Evolutionary conservation across 116 monocot genomes (phyloP), one percentile per base, ranked within the genome.

Genomic region (Dioscorea cayenensis): DNA sequence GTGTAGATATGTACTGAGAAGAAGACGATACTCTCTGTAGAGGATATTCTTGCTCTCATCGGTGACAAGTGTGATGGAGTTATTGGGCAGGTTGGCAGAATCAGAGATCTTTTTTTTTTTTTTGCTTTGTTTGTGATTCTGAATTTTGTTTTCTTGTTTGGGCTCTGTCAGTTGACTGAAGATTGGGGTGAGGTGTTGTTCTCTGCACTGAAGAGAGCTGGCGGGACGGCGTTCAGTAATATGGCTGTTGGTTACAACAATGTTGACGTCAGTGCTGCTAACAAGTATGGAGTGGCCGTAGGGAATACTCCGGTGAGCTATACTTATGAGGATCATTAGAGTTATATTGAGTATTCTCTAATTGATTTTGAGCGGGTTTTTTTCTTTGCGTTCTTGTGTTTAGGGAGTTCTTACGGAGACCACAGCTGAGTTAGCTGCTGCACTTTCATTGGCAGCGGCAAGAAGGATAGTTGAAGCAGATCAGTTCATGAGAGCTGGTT

Each of bases 231-330:
- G 28, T 96, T 92, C 79, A 96, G 96, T 72, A 96, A 96, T 83
- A 96, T 96, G 96, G 96, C 96, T 1, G 96, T 96, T 20, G 96
- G 96, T 3, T 92, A 92, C 84, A 96, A 96, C 75, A 96, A 96
- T 59, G 96, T 96, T 52, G 90, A 96, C 38, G 90, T 96, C 28
- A 68, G 80, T 68, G 92, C 88, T 23, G 92, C 96, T 12, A 90
- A 66, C 51, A 96, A 90, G 83, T 22, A 92, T 48, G 90, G 90
- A 64, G 65, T 96, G 36, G 81, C 90, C 1, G 81, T 96, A 20
- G 96, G 96, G 20, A 96, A 96, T 62, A 96, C 96, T 11, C 96
- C 96, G 43, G 96, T 96, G 52, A 80, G 90, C 72, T 62, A 23
- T 18, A 16, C 43, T 43, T 43, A 6, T 43, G 43, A 43, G 5